Conservation (phyloP, 331 rosid genomes). For the Erythrophleum ivorense region DNA sequence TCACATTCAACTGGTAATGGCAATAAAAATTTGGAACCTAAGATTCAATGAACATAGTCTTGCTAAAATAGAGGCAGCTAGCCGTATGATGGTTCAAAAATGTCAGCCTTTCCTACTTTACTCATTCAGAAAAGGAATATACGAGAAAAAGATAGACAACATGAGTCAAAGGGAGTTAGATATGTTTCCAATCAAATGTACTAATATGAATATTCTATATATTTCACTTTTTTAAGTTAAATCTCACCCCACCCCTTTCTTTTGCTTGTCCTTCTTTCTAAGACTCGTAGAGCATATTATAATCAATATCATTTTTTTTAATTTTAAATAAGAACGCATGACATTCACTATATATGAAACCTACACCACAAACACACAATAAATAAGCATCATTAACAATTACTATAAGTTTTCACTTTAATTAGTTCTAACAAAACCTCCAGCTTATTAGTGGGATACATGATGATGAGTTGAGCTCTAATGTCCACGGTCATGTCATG, state of each 20-base stretch:
- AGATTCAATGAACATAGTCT: constrained; percentile 31
- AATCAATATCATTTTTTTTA: too few species aligned
- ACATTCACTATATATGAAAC: background rate
- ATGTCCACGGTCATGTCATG: too few species aligned
- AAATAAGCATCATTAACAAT: background rate
- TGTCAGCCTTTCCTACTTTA: constrained; percentile 44
- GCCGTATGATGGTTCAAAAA: constrained; percentile 37
- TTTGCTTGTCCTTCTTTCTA: too few species aligned
- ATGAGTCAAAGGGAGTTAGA: constrained; percentile 48
- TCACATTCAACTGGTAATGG: background rate
- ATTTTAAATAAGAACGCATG: background rate
- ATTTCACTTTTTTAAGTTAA: background rate
- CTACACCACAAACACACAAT: background rate
- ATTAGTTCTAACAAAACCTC: too few species aligned
- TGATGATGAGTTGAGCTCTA: too few species aligned
- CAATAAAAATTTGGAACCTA: background rate
- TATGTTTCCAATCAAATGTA: constrained; percentile 48
- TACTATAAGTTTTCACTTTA: too few species aligned
- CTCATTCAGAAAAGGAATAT: constrained; percentile 32
- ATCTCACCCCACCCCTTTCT: too few species aligned
- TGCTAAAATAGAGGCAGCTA: constrained; percentile 31
- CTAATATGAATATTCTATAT: background rate
- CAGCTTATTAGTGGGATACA: too few species aligned
- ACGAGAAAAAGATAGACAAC: constrained; percentile 47
- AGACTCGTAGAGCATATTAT: too few species aligned